Conservation (phyloP, 2,329 filamentous ascomycete species). For the Dactylellina parvicollis region DNA sequence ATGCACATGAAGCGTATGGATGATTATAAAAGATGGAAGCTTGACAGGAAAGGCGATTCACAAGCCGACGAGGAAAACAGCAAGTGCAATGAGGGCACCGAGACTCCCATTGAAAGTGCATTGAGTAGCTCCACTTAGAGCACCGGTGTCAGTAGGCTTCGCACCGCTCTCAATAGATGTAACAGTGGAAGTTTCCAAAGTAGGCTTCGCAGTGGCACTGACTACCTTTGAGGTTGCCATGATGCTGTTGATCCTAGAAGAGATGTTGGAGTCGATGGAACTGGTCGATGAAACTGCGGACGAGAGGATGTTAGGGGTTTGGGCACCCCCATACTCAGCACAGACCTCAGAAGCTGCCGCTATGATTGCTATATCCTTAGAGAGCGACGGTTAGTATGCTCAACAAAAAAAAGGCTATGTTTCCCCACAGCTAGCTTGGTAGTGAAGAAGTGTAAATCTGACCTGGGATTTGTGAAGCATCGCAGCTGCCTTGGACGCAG, state of each 20-base stretch:
- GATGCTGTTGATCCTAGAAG: constrained; percentile 1
- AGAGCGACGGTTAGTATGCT: not conserved
- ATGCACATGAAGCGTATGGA: too few relatives aligned
- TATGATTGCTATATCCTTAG: constrained; percentile 22
- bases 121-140: constrained; percentile 14
- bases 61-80: constrained; percentile 3
- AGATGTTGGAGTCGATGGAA: constrained; percentile 1
- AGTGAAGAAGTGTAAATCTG: not conserved
- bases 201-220: not conserved
- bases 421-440: not conserved
- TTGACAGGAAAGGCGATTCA: not conserved
- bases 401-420: not conserved
- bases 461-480: constrained; percentile 31
- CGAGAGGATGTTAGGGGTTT: constrained; percentile 2
- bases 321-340: constrained; percentile 14
- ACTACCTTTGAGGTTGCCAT: not conserved
- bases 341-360: constrained; percentile 38
- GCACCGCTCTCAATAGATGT: not conserved
- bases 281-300: constrained; percentile 3
- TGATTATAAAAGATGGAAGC: not conserved
- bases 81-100: not conserved
- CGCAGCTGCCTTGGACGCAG: constrained; percentile 24
- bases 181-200: not conserved
- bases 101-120: not conserved
- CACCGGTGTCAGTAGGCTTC: constrained; percentile 3